Base-by-base conservation (phyloP, 768 basidiomycete species). In the Naematelia aurantialba region DNA sequence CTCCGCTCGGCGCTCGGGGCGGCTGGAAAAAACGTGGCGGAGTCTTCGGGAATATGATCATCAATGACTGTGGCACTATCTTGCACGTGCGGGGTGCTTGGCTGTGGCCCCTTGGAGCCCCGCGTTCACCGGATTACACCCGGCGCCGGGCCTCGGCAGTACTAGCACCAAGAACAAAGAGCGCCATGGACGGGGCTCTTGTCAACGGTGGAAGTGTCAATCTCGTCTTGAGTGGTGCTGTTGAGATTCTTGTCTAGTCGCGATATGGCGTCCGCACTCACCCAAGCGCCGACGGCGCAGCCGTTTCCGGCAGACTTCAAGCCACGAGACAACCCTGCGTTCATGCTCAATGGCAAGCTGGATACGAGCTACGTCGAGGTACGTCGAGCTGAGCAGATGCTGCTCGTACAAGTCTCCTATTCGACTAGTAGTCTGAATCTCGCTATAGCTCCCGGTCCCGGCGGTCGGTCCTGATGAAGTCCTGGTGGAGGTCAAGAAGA, bases 401-500 rank as follows among this genome's bases (percentile, higher is more conserved):
- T 19, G 17, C n/a, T 17, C 31, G 11, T 26, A 10, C 22, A 24
- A 1, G 13, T 53, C 27, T 25, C 50, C 13, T 44, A 5, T 13
- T 42, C 3, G 17, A 50, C 3, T 52, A 22, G 8, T 2, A 25
- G 17, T 3, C 34, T 27, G 26, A 10, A 52, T 19, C 34, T 59
- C 14, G n/a, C 14, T 24, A 25, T 59, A 76, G 75, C 64, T 70
- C n/a, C 70, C 72, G 5, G 69, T 76, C 1, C 75, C 75, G 5
- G 63, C 72, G 14, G 61, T 75, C 24, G 80, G 82, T 19, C 82
- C 82, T 55, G 80, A 87, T 70, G 88, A 96, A 63, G 90, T 91
- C 44, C 84, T 97, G 21, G 85, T 98, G 30, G 81, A 88, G 67
- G 87, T 97, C 44, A 91, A 90, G 80, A 92, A 92, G 80, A 94